Evolutionary conservation across 2,329 filamentous ascomycete species (phyloP), one percentile per base, ranked within the genome.

Genomic region (Myriosclerotinia curreyana): DNA sequence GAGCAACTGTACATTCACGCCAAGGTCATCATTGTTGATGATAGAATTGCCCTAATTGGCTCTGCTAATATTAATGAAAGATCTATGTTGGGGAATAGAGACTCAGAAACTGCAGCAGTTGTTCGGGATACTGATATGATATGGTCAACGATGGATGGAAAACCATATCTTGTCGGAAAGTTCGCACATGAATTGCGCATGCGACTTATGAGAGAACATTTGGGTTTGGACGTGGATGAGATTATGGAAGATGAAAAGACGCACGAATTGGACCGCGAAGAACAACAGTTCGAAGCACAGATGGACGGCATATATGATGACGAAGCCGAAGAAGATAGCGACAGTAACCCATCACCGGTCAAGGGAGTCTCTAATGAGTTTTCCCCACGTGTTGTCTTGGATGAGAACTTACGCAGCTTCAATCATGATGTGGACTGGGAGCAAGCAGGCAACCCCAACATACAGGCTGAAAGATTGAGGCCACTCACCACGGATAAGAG

Each of bases 51-150:
- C 25, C 87, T 99, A 66, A 99, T 99, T 71, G 95, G 95, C 22
- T 98, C 94, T 53, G 95, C 95, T 61, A 99, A 99, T 75, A 98
- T 99, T 80, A 99, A 99, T 72, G 95, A 99, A 76, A 87, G 95
- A 53, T 98, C 94, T 8, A 92, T 98, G 92, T 77, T 97, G 66
- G 95, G 95, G 11, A 89, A 86, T 56, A 86, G 95, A 72, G 95
- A 99, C 76, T 97, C 94, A 0, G 95, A 99, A 77, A 87, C 91
- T 67, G 95, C 94, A 6, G 89, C 93, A 8, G 84, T 98, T 51
- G 90, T 99, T 50, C 86, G 94, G 61, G 95, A 99, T 74, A 94
- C 91, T 1, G 92, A 97, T 75, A 92, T 96, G 86, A 85, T 97
- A 65, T 88, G 86, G 81, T 96, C 93, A 7, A 90, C 85, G 61